Evolutionary conservation across 169 alveolate species (phyloP).

Genomic region (Plasmodium vivax): DNA sequence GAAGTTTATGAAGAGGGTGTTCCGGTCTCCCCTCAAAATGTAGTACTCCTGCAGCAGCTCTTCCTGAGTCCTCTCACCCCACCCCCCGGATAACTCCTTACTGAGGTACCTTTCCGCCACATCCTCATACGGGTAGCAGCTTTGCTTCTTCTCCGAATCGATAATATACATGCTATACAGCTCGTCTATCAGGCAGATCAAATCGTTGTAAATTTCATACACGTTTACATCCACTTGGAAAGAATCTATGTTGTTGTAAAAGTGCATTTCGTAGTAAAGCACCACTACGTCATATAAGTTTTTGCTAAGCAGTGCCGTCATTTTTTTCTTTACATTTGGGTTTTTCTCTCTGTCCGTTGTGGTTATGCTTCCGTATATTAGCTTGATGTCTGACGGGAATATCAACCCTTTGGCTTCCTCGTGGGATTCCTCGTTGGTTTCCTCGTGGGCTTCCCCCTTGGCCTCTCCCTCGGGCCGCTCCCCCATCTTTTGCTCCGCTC

Average conservation of each 20-base stretch:
- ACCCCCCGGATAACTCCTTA: background rate
- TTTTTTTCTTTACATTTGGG: constrained; percentile 1
- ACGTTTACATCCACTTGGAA: constrained; percentile 26
- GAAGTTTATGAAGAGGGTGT: constrained; percentile 15
- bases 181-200: constrained; percentile 59
- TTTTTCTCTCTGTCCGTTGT: constrained; percentile 10
- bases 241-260: constrained; percentile 11
- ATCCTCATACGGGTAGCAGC: background rate
- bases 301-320: background rate
- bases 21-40: constrained; percentile 26
- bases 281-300: constrained; percentile 20
- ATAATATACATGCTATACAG: constrained; percentile 20
- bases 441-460: no score
- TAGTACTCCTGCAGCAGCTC: constrained; percentile 33
- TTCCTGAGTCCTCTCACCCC: background rate
- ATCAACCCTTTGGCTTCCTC: background rate
- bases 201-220: constrained; percentile 39
- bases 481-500: background rate
- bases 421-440: no score
- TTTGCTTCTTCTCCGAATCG: background rate
- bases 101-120: background rate
- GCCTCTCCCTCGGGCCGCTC: no score
- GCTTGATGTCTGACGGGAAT: constrained; percentile 43
- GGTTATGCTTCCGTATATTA: constrained; percentile 50
- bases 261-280: constrained; percentile 46